These are phyloP conservation scores for Fusarium domesticum DNA, from an alignment of 2,329 filamentous ascomycete genomes.

Conservation along the genomic window DNA sequence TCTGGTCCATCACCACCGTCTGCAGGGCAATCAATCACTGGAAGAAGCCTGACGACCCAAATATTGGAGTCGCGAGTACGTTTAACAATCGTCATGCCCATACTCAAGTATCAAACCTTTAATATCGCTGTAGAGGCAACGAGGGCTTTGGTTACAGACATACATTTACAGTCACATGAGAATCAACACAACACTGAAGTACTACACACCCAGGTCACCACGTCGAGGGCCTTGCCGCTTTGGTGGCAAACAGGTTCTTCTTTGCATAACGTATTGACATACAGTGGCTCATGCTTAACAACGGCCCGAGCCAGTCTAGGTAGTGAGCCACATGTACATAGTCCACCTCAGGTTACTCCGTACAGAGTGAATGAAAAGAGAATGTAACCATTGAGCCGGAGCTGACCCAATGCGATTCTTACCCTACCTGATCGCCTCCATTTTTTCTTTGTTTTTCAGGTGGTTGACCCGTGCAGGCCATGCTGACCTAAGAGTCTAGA, in stretches of 20 bases:
- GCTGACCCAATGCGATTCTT: too few relatives aligned
- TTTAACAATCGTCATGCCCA: background rate
- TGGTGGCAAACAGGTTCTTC: background rate
- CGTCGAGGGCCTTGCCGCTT: too few relatives aligned
- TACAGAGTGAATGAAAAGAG: background rate
- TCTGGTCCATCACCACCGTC: slow-evolving; percentile 1
- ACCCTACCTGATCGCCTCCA: background rate
- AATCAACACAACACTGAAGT: too few relatives aligned
- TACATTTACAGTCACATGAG: background rate
- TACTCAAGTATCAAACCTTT: too few relatives aligned
- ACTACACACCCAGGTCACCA: too few relatives aligned
- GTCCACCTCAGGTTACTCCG: background rate
- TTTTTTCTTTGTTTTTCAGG: background rate
- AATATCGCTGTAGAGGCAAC: too few relatives aligned
- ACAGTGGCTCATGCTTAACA: background rate
- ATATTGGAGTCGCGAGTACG: background rate
- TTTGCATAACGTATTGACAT: background rate
- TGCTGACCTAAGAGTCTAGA: too few relatives aligned
- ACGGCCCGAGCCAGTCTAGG: background rate
- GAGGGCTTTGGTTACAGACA: too few relatives aligned
- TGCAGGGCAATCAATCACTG: slow-evolving; percentile 2
- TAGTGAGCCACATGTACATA: background rate
- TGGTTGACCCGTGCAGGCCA: background rate
- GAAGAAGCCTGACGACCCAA: background rate
- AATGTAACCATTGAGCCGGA: background rate